Evolutionary conservation across 345 rosid species (phyloP).

Genomic region (Acer negundo): DNA sequence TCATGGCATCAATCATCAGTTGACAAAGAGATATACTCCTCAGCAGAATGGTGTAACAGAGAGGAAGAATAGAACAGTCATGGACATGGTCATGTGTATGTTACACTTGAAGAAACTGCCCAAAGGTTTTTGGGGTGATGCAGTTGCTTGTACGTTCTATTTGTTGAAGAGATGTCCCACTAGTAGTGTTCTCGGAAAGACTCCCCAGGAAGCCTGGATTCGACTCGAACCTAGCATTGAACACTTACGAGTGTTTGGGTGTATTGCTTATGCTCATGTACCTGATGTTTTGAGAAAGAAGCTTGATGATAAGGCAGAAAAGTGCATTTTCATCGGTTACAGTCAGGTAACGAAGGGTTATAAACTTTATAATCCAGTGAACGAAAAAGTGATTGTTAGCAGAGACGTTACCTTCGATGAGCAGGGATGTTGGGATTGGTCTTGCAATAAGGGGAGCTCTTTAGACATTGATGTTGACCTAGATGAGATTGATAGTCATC

Average conservation of each 20-base stretch:
- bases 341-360: too few species aligned
- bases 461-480: too few species aligned
- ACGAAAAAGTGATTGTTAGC: neutral
- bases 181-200: neutral
- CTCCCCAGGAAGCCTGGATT: neutral
- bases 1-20: neutral
- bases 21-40: neutral
- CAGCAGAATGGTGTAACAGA: neutral
- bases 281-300: neutral
- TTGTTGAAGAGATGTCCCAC: neutral
- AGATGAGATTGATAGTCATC: neutral
- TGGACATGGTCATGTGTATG: too few species aligned
- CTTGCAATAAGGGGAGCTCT: neutral
- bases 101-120: too few species aligned
- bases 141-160: neutral
- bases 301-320: constrained; percentile 3
- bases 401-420: neutral
- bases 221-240: too few species aligned
- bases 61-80: too few species aligned
- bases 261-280: neutral
- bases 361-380: too few species aligned
- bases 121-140: neutral
- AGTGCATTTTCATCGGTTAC: neutral
- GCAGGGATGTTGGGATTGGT: neutral
- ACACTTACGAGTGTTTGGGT: too few species aligned